These are phyloP conservation scores for Kwoniella dejecticola DNA, from an alignment of 768 basidiomycete genomes.

Conservation along the genomic window DNA sequence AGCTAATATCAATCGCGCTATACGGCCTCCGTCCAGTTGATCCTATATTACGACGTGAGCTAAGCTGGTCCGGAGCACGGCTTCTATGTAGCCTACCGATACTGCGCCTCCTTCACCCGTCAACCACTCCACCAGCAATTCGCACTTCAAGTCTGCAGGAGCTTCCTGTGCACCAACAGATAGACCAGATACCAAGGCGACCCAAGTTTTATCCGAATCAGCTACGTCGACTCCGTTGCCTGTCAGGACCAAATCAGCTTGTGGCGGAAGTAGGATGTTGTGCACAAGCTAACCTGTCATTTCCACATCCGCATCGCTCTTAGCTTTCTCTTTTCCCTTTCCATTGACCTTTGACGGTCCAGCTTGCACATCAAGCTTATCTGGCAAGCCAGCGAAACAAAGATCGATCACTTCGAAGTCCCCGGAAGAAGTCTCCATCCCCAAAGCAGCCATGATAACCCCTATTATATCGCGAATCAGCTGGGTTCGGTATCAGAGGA, in stretches of 20 bases:
- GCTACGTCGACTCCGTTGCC: neutral
- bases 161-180: conserved; percentile 66
- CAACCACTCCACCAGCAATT: conserved; percentile 88
- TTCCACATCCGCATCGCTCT: conserved; percentile 61
- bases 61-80: neutral
- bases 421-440: conserved; percentile 82
- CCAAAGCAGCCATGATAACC: conserved; percentile 83
- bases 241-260: neutral
- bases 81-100: conserved; percentile 52
- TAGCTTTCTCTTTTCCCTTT: conserved; percentile 42
- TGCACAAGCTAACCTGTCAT: conserved; percentile 64
- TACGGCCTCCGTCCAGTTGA: conserved; percentile 66
- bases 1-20: conserved; percentile 82
- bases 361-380: conserved; percentile 58
- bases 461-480: conserved; percentile 55
- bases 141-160: conserved; percentile 65
- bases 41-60: conserved; percentile 56
- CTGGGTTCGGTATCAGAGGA: conserved; percentile 2
- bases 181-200: conserved; percentile 83
- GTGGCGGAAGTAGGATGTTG: neutral
- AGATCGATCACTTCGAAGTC: conserved; percentile 93
- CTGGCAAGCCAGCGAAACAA: conserved; percentile 80
- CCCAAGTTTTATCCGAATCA: conserved; percentile 60
- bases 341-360: conserved; percentile 22
- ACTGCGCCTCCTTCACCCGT: conserved; percentile 76